These are phyloP conservation scores for Coelastrella sp. DNA, from an alignment of 139 green algal genomes.

Conservation along the genomic window DNA sequence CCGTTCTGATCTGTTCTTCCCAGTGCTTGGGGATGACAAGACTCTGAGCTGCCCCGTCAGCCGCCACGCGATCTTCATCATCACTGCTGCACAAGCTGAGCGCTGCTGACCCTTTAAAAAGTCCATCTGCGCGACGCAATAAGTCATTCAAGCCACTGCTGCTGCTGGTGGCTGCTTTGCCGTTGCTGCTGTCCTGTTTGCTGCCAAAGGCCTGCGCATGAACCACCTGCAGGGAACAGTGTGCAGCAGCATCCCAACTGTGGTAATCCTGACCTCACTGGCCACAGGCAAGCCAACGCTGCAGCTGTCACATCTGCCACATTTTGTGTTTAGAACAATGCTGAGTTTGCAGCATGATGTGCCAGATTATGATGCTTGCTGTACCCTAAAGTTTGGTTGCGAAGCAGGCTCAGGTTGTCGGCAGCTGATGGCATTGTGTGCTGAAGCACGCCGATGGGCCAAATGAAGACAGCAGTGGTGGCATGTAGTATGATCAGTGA, in stretches of 20 bases:
- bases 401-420: no score
- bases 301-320: no score
- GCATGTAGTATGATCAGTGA: no score
- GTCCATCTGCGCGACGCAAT: not conserved
- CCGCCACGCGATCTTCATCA: not conserved
- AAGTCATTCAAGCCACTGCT: not conserved
- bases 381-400: no score
- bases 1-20: constrained; percentile 58
- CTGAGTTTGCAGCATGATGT: no score
- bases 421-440: no score
- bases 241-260: not conserved
- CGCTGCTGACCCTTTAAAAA: constrained; percentile 8
- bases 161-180: not conserved
- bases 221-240: not conserved
- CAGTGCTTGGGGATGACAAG: constrained; percentile 59
- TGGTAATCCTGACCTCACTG: not conserved
- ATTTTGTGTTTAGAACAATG: no score
- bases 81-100: constrained; percentile 22
- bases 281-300: not conserved
- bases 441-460: no score
- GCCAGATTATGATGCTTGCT: no score
- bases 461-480: no score
- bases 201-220: not conserved
- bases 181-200: not conserved
- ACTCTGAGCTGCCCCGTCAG: not conserved